Conservation (phyloP, 179 eudicot species). For the Pouteria campechiana region DNA sequence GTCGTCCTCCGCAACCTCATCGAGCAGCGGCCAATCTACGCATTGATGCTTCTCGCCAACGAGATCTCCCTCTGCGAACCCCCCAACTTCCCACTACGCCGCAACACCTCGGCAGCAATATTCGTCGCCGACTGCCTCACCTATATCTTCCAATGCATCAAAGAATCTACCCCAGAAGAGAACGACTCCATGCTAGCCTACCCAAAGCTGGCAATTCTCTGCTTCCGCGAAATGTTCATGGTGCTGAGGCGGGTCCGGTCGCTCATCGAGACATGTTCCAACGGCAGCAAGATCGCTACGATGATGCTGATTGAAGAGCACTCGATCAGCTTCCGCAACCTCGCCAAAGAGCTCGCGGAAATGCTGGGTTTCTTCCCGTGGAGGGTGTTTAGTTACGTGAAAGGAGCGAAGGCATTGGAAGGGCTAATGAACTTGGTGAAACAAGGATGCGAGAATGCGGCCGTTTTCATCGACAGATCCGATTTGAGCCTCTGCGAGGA, state of each 20-base stretch:
- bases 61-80: conserved; percentile 41
- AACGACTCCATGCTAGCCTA: conserved; percentile 16
- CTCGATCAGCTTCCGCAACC: conserved; percentile 41
- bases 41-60: conserved; percentile 36
- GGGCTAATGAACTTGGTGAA: conserved; percentile 44
- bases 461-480: conserved; percentile 17
- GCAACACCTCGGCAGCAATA: conserved; percentile 32
- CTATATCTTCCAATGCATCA: too few species aligned
- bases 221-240: conserved; percentile 73
- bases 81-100: conserved; percentile 24
- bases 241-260: conserved; percentile 50
- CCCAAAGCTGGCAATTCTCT: conserved; percentile 44
- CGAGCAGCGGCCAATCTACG: conserved; percentile 23
- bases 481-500: conserved; percentile 32
- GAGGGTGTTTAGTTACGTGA: conserved; percentile 40
- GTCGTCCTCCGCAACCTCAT: conserved; percentile 42
- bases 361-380: conserved; percentile 61
- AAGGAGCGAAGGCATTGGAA: conserved; percentile 47
- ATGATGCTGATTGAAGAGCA: conserved; percentile 39
- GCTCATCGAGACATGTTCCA: conserved; percentile 50
- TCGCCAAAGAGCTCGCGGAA: conserved; percentile 53
- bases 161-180: conserved; percentile 39
- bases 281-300: conserved; percentile 70
- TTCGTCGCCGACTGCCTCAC: conserved; percentile 32
- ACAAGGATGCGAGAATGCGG: conserved; percentile 39